phyloP scores from a whole-genome alignment of 495 filamentous ascomycete genomes.

The Talaromyces adpressus region DNA sequence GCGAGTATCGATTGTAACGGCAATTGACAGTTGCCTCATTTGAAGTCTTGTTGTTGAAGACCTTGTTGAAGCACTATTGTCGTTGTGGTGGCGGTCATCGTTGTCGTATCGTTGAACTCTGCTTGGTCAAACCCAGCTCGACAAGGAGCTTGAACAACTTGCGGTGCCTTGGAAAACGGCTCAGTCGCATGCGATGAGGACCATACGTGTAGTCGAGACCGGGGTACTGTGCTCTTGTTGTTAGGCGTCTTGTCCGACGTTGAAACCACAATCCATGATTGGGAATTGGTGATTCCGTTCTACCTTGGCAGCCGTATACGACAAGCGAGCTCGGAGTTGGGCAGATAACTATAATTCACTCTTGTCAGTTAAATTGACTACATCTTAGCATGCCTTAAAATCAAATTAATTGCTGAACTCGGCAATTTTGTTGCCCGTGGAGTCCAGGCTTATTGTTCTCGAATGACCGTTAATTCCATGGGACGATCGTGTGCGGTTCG shows the following conservation, averaged over 20 bases:
- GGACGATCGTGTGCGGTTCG: background rate
- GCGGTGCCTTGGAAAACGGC: slow-evolving; percentile 74
- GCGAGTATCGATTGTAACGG: no score
- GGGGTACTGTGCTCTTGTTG: slow-evolving; percentile 81
- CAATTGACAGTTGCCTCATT: no score
- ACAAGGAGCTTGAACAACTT: slow-evolving; percentile 48
- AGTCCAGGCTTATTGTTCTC: slow-evolving; percentile 58
- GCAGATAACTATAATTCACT: slow-evolving; percentile 53
- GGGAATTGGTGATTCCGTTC: slow-evolving; percentile 72
- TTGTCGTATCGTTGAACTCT: no score
- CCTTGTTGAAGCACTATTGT: background rate
- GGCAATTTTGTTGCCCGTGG: slow-evolving; percentile 58
- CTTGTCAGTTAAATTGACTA: slow-evolving; percentile 6
- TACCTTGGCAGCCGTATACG: slow-evolving; percentile 86
- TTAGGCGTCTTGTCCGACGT: no score
- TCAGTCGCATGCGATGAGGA: slow-evolving; percentile 76
- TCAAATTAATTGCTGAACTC: slow-evolving; percentile 48
- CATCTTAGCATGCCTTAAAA: background rate
- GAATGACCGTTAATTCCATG: slow-evolving; percentile 39
- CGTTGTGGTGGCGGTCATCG: no score
- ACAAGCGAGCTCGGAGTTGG: slow-evolving; percentile 70
- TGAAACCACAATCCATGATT: no score
- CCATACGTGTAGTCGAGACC: slow-evolving; percentile 75
- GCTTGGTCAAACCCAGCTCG: slow-evolving; percentile 54
- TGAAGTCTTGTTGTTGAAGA: background rate